A percentile compares a stretch with the other conserved stretches of the same genome.
These are phyloP conservation scores for Huntiella omanensis DNA, from an alignment of 2,329 filamentous ascomycete species.

Conservation along the genomic window DNA sequence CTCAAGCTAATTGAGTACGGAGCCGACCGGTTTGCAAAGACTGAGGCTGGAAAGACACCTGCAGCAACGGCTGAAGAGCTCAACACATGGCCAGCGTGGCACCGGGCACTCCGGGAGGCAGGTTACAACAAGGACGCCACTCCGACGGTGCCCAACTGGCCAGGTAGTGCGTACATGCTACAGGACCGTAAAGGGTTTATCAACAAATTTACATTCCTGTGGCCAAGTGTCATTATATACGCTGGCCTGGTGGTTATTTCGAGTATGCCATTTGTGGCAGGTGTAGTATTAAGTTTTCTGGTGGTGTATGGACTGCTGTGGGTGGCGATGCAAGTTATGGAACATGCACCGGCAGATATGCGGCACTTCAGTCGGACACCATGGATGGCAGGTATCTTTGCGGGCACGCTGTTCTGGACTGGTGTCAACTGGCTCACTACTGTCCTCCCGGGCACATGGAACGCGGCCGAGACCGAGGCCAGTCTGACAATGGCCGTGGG, in stretches of 20 bases:
- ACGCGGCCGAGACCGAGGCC: conserved; percentile 11
- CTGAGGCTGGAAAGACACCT: conserved; percentile 77
- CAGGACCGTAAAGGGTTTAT: conserved; percentile 64
- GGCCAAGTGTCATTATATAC: conserved; percentile 64
- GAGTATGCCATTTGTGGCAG: conserved; percentile 53
- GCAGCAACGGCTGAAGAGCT: conserved; percentile 73
- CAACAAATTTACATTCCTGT: conserved; percentile 73
- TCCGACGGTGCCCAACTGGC: conserved; percentile 49
- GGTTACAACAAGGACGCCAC: conserved; percentile 69
- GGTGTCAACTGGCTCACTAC: conserved; percentile 56
- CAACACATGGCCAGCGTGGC: conserved; percentile 69
- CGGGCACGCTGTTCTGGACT: conserved; percentile 65
- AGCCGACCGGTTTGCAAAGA: conserved; percentile 79
- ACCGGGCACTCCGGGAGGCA: conserved; percentile 61
- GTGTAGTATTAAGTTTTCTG: conserved; percentile 50
- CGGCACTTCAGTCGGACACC: conserved; percentile 81
- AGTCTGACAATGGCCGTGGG: neutral
- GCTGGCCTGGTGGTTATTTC: conserved; percentile 53
- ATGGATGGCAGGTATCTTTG: conserved; percentile 86
- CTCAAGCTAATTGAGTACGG: conserved; percentile 93
- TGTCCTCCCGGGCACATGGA: conserved; percentile 36
- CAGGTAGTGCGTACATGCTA: conserved; percentile 50
- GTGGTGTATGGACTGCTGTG: conserved; percentile 56
- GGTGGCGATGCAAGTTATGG: conserved; percentile 56
- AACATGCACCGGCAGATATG: conserved; percentile 75